Percentiles rank a stretch among this genome's conserved stretches.
These are phyloP conservation scores for Pichia sp. DNA, from an alignment of 1,139 yeast species.

Conservation along the genomic window DNA sequence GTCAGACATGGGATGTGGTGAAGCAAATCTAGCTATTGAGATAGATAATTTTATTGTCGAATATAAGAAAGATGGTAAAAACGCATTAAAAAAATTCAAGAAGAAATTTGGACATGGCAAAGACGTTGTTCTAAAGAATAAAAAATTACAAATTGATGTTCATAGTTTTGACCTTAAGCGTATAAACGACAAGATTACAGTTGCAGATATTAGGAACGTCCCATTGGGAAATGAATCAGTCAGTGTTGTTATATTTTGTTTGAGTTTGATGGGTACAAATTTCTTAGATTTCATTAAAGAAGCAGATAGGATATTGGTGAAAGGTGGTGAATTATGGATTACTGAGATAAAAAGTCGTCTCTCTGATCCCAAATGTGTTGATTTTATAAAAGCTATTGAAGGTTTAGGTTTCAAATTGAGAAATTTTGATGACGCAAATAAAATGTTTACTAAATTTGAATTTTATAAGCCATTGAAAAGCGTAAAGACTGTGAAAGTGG, in stretches of 20 bases:
- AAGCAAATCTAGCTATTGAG: constrained; percentile 76
- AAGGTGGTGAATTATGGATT: constrained; percentile 93
- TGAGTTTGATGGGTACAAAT: constrained; percentile 96
- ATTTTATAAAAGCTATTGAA: constrained; percentile 73
- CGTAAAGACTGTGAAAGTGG: constrained; percentile 49
- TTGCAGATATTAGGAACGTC: constrained; percentile 88
- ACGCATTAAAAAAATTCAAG: constrained; percentile 32
- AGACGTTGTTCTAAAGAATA: constrained; percentile 30
- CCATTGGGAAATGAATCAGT: constrained; percentile 77
- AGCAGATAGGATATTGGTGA: constrained; percentile 80
- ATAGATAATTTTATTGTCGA: constrained; percentile 41
- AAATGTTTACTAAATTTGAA: constrained; percentile 92
- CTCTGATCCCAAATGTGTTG: constrained; percentile 59
- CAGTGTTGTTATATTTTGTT: constrained; percentile 80
- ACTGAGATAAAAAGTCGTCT: constrained; percentile 95
- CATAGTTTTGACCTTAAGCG: constrained; percentile 89
- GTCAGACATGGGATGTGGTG: constrained; percentile 99
- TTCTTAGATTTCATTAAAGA: constrained; percentile 86
- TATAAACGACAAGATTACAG: constrained; percentile 82
- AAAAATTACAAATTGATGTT: constrained; percentile 48
- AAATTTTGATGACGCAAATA: constrained; percentile 77
- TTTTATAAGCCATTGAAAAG: constrained; percentile 79
- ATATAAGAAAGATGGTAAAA: constrained; percentile 30
- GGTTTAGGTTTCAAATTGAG: constrained; percentile 81
- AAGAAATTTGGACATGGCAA: constrained; percentile 24